Evolutionary conservation across 225 moss, liverwort and hornwort species (phyloP).

Genomic region (Polytrichum commune): DNA sequence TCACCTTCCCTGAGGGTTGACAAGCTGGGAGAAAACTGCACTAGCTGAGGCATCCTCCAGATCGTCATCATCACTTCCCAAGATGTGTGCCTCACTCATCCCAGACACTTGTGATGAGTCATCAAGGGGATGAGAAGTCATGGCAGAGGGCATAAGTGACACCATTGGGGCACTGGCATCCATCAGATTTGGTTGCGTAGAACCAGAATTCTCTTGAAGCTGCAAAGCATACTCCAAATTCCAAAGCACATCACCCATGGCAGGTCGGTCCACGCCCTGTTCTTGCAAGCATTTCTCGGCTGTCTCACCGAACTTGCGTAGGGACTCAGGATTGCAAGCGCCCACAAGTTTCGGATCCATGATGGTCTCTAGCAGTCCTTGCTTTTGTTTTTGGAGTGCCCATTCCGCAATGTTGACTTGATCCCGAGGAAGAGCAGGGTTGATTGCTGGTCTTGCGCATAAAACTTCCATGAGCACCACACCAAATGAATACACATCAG

Average conservation of each 20-base stretch:
- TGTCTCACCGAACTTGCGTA: constrained; percentile 87
- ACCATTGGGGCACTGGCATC: constrained; percentile 61
- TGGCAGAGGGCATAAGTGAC: constrained; percentile 41
- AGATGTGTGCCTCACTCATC: constrained; percentile 51
- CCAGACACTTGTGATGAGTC: constrained; percentile 63
- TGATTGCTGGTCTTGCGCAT: constrained; percentile 83
- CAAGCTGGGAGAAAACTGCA: constrained; percentile 90
- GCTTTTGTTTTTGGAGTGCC: constrained; percentile 86
- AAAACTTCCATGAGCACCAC: constrained; percentile 95
- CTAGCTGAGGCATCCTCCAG: constrained; percentile 78
- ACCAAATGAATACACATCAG: constrained; percentile 88
- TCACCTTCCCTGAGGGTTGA: constrained; percentile 97
- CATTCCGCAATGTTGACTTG: constrained; percentile 94
- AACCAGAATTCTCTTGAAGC: constrained; percentile 58
- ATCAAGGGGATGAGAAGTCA: constrained; percentile 40
- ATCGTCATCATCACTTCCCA: constrained; percentile 52
- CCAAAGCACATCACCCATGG: constrained; percentile 97
- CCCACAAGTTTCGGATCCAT: constrained; percentile 75
- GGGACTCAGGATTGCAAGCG: constrained; percentile 50
- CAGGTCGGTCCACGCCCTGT: constrained; percentile 79
- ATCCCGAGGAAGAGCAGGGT: constrained; percentile 70
- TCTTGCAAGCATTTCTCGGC: constrained; percentile 93
- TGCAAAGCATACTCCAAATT: constrained; percentile 88
- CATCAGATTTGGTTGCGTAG: constrained; percentile 59
- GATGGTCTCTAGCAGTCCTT: constrained; percentile 71